Percentiles rank a stretch among this genome's conserved stretches.
Conservation (phyloP, 768 basidiomycete genomes). For the Russula griseocarnosa region DNA sequence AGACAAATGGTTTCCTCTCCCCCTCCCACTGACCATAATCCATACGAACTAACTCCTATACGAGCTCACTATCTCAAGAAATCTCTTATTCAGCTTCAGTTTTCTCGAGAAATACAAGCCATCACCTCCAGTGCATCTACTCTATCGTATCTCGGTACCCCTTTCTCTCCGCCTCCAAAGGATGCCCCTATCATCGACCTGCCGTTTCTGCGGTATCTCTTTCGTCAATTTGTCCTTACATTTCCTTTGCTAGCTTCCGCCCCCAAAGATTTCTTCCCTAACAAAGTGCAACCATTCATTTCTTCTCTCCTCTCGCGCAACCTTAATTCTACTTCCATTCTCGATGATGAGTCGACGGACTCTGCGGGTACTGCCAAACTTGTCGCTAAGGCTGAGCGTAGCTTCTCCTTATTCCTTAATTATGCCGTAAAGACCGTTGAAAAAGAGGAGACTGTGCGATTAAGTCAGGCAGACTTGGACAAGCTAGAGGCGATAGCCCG, state of each 20-base stretch:
- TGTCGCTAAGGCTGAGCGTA: slow-evolving; percentile 77
- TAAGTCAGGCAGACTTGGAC: slow-evolving; percentile 80
- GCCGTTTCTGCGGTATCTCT: slow-evolving; percentile 85
- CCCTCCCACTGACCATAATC: slow-evolving; percentile 7
- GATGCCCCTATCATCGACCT: slow-evolving; percentile 60
- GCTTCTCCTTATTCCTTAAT: slow-evolving; percentile 74
- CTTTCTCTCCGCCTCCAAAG: slow-evolving; percentile 71
- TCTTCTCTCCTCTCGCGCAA: slow-evolving; percentile 78
- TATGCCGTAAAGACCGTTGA: slow-evolving; percentile 80
- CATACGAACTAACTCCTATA: slow-evolving; percentile 63
- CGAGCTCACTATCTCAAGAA: slow-evolving; percentile 99
- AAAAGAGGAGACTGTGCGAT: slow-evolving; percentile 83
- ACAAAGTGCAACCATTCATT: slow-evolving; percentile 93
- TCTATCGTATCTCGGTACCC: slow-evolving; percentile 83
- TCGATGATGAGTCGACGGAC: slow-evolving; percentile 53
- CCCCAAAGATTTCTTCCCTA: slow-evolving; percentile 86
- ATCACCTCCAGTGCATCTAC: slow-evolving; percentile 61
- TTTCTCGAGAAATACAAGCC: slow-evolving; percentile 69
- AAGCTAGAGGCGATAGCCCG: slow-evolving; percentile 69
- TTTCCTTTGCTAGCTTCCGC: slow-evolving; percentile 93
- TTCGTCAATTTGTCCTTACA: slow-evolving; percentile 87
- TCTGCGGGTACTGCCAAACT: slow-evolving; percentile 60
- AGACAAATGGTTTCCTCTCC: neutral
- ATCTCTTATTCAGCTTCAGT: slow-evolving; percentile 82
- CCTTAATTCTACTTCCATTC: slow-evolving; percentile 54